Percentiles rank a stretch among this genome's conserved stretches.
These are phyloP conservation scores for Lumnitzera littorea DNA, from an alignment of 345 rosid species.

Conservation along the genomic window DNA sequence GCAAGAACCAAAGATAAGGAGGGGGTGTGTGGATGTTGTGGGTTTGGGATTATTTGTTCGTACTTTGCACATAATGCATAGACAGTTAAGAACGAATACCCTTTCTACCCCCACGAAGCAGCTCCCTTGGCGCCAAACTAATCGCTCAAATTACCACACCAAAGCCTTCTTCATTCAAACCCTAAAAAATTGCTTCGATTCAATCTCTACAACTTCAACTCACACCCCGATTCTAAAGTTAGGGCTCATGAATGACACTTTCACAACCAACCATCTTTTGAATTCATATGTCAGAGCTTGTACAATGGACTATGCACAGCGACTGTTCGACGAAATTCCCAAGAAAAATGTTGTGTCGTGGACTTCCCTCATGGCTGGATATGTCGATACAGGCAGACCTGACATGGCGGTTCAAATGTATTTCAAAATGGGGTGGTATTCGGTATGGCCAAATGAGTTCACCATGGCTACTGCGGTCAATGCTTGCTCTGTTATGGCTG, in stretches of 20 bases:
- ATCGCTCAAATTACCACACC: slow-evolving; percentile 12
- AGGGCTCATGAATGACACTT: slow-evolving; percentile 28
- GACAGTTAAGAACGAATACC: slow-evolving; percentile 8
- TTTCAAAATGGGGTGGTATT: slow-evolving; percentile 22
- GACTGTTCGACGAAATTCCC: slow-evolving; percentile 60
- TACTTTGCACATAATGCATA: background rate
- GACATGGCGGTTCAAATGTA: slow-evolving; percentile 31
- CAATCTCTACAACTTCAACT: slow-evolving; percentile 15
- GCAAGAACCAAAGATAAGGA: no score
- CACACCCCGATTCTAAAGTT: slow-evolving; percentile 33
- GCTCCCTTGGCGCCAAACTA: slow-evolving; percentile 25
- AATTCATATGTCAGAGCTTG: slow-evolving; percentile 28
- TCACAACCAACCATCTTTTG: slow-evolving; percentile 41
- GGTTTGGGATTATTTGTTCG: no score
- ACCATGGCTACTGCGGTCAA: slow-evolving; percentile 50
- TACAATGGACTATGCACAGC: slow-evolving; percentile 23
- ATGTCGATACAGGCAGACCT: slow-evolving; percentile 26
- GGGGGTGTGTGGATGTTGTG: no score
- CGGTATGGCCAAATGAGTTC: slow-evolving; percentile 51
- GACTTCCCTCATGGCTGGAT: slow-evolving; percentile 62
- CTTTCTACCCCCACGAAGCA: slow-evolving; percentile 3
- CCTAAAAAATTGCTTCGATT: slow-evolving; percentile 26
- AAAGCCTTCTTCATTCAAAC: slow-evolving; percentile 17
- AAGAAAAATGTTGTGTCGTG: slow-evolving; percentile 71
- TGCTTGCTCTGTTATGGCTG: slow-evolving; percentile 50